Evolutionary conservation across 2,329 filamentous ascomycete species (phyloP).

Genomic region (Lasiodiplodia theobromae): DNA sequence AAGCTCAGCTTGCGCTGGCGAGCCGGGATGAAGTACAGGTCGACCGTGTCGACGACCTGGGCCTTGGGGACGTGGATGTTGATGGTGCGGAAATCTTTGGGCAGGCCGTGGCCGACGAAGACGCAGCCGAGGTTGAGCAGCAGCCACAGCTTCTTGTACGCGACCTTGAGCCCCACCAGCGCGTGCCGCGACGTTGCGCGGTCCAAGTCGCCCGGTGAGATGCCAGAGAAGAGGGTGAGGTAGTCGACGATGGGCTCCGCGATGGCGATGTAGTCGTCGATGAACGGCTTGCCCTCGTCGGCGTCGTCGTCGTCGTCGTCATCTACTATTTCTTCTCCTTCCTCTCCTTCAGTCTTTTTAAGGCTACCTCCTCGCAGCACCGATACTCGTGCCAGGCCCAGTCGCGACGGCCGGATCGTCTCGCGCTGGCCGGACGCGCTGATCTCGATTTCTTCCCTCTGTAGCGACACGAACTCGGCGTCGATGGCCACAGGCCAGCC

Average conservation of each 20-base stretch:
- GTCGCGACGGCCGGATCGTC: constrained; percentile 88
- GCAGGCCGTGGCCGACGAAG: constrained; percentile 92
- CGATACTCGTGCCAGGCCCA: constrained; percentile 91
- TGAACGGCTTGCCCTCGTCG: constrained; percentile 83
- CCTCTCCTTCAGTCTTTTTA: constrained; percentile 52
- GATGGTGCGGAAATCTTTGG: constrained; percentile 96
- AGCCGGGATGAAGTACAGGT: constrained; percentile 83
- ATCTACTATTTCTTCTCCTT: not conserved
- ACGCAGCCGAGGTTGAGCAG: constrained; percentile 91
- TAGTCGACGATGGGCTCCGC: constrained; percentile 94
- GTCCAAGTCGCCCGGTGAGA: constrained; percentile 84
- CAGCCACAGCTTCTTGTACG: constrained; percentile 98
- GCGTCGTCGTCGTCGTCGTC: not conserved
- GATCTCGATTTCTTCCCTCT: constrained; percentile 94
- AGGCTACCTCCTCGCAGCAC: constrained; percentile 74
- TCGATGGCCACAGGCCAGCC: constrained; percentile 87
- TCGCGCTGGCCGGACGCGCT: constrained; percentile 92
- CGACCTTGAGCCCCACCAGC: constrained; percentile 84
- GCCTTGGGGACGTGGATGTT: constrained; percentile 93
- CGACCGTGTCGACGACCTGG: constrained; percentile 93
- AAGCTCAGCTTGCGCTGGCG: constrained; percentile 87
- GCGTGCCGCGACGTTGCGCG: constrained; percentile 79
- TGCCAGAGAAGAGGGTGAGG: constrained; percentile 91
- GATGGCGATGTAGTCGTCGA: constrained; percentile 96
- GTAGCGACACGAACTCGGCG: constrained; percentile 93